Percentiles rank a stretch among this genome's conserved stretches.
These are phyloP conservation scores for Skeletonema tropicum DNA, from an alignment of 108 stramenopile genomes.

Conservation along the genomic window DNA sequence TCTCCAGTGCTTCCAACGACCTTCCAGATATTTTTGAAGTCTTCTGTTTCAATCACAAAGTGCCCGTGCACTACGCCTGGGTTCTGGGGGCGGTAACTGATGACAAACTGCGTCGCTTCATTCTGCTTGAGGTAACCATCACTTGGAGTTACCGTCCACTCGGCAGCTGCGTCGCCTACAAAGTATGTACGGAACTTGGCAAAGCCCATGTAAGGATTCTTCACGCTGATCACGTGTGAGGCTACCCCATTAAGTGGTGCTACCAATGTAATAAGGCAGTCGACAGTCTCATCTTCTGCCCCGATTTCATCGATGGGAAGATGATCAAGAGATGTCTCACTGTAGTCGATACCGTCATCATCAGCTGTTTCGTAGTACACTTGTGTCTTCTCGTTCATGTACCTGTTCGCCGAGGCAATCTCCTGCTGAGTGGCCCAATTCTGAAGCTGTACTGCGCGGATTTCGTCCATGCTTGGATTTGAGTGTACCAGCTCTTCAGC, in stretches of 20 bases:
- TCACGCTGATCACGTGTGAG: conserved; percentile 62
- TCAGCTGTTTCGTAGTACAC: too few species aligned
- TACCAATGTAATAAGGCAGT: too few species aligned
- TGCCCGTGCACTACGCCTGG: conserved; percentile 65
- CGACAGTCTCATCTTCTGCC: too few species aligned
- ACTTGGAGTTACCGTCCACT: conserved; percentile 67
- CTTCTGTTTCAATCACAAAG: conserved; percentile 85
- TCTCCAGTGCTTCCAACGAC: conserved; percentile 69
- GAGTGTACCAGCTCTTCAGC: too few species aligned
- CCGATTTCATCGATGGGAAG: too few species aligned
- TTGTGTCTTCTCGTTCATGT: too few species aligned
- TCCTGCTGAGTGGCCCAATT: conserved; percentile 88
- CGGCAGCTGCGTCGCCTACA: conserved; percentile 55
- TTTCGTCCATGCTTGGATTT: too few species aligned
- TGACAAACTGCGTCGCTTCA: conserved; percentile 65
- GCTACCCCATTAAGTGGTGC: too few species aligned
- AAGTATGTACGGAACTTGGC: conserved; percentile 85
- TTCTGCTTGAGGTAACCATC: conserved; percentile 67
- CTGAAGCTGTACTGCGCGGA: too few species aligned
- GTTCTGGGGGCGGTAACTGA: conserved; percentile 66
- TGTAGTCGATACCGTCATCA: too few species aligned
- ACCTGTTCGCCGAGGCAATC: conserved; percentile 45
- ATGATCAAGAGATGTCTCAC: too few species aligned
- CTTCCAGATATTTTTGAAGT: conserved; percentile 86
- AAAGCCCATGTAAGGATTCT: conserved; percentile 89